Evolutionary conservation across 768 basidiomycete species (phyloP), one percentile per base, ranked within the genome.

Genomic region (Xanthoconium stramineum): DNA sequence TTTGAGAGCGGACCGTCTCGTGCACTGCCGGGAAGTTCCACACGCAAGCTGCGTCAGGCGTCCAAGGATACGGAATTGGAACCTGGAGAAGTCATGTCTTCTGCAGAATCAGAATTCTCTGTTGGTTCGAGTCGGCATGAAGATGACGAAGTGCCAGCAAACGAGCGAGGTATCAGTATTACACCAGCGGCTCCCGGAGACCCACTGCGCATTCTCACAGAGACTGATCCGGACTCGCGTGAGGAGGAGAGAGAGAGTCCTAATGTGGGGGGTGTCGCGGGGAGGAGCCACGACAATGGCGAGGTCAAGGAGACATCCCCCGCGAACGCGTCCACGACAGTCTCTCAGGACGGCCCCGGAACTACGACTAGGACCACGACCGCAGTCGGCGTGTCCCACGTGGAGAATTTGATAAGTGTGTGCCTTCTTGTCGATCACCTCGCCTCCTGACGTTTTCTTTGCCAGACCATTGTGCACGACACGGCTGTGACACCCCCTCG

Each of bases 21-120:
- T 49, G 24, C 51, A n/a, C 11, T 12, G 28, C 39, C 33, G 0
- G 55, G 50, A 4, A 33, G 37, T 20, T 56, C 54, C 8, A 37
- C 49, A 2, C 47, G 32, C 19, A 14, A 20, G 15, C 13, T 9
- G 29, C 55, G 32, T 43, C 51, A 38, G 9, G 45, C 55, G 12
- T 5, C 38, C 1, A 47, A 51, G 13, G 40, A 55, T 20, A 19
- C 19, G 14, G 68, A 66, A 37, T 33, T 65, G 17, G 69, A 70
- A 20, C 66, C 68, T 2, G 68, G 68, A 0, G 68, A 69, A 43
- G 66, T 69, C 12, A 37, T 61, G 13, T 68, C 66, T 14, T 66
- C 60, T 6, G 53, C 44, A 11, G 65, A 61, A 48, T 63, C 66
- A 2, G 64, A 67, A 32, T 68, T 61, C 29, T 68, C 68, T 36